A percentile compares a stretch with the other conserved stretches of the same genome.
Conservation (phyloP, 2,329 filamentous ascomycete genomes). For the Sporothrix mexicana region DNA sequence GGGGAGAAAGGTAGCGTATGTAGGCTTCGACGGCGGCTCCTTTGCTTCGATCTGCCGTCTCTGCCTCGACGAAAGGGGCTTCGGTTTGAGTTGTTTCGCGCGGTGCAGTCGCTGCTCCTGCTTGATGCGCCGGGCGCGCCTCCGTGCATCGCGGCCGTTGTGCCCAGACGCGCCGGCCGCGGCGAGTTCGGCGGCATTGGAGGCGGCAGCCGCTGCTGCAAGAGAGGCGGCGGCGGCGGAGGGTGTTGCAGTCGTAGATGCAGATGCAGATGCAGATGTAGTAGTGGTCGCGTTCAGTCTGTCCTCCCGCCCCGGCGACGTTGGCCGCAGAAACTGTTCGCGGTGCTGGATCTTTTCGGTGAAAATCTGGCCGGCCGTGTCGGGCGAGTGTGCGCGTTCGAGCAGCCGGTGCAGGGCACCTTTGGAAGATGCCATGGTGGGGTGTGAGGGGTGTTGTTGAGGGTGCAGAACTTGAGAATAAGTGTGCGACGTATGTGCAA, state of each 20-base stretch:
- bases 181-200: conserved; percentile 72
- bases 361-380: conserved; percentile 73
- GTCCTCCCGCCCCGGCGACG: conserved; percentile 64
- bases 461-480: too few species aligned
- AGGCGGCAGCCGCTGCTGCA: conserved; percentile 59
- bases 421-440: conserved; percentile 52
- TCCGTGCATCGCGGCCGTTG: conserved; percentile 63
- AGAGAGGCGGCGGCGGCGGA: conserved; percentile 21
- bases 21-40: neutral
- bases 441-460: conserved; percentile 24
- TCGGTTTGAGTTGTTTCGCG: conserved; percentile 53
- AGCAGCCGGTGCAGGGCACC: conserved; percentile 63
- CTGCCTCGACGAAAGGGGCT: conserved; percentile 78
- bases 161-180: conserved; percentile 44
- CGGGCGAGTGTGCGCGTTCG: conserved; percentile 76
- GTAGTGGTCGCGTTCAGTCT: neutral
- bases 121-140: conserved; percentile 57
- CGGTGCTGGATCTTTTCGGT: conserved; percentile 82
- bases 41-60: conserved; percentile 67
- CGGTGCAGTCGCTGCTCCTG: conserved; percentile 49
- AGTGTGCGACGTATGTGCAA: too few species aligned
- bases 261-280: neutral
- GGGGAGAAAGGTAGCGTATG: conserved; percentile 76
- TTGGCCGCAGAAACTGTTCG: conserved; percentile 77
- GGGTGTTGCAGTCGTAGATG: neutral